A percentile compares a stretch with the other conserved stretches of the same genome.
These are phyloP conservation scores for Ogataea ganodermae DNA, from an alignment of 805 yeast genomes.

Conservation along the genomic window DNA sequence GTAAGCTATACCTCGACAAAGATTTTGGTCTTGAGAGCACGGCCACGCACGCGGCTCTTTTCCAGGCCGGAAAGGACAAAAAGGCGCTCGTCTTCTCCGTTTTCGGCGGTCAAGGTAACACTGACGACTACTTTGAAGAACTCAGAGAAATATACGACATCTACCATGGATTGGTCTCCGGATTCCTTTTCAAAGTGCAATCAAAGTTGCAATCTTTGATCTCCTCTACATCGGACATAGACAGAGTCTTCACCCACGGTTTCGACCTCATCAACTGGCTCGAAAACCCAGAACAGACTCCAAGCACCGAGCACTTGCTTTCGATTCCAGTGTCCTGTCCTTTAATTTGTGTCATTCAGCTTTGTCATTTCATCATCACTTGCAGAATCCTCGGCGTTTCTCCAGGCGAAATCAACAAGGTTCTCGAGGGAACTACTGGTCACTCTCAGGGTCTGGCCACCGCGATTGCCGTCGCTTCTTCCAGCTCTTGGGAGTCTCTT, in stretches of 20 bases:
- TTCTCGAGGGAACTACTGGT: constrained; percentile 78
- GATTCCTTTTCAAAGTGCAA: constrained; percentile 71
- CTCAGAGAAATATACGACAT: constrained; percentile 78
- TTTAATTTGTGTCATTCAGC: constrained; percentile 93
- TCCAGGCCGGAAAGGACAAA: constrained; percentile 59
- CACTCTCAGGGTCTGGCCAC: constrained; percentile 92
- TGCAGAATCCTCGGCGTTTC: constrained; percentile 80
- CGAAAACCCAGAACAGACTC: constrained; percentile 79
- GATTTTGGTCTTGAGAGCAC: constrained; percentile 24
- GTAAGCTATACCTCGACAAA: constrained; percentile 34
- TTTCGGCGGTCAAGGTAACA: constrained; percentile 99
- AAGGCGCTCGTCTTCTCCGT: constrained; percentile 74
- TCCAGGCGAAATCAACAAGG: constrained; percentile 82
- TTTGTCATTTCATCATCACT: constrained; percentile 89
- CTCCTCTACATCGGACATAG: constrained; percentile 71
- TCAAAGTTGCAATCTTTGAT: constrained; percentile 66
- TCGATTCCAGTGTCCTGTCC: constrained; percentile 96
- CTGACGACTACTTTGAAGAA: constrained; percentile 97
- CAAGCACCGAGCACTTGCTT: constrained; percentile 83
- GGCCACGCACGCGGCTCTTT: constrained; percentile 41
- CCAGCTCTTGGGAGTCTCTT: constrained; percentile 85
- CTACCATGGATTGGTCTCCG: constrained; percentile 73
- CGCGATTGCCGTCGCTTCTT: constrained; percentile 84
- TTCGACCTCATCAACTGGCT: constrained; percentile 89
- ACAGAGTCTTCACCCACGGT: constrained; percentile 91